Evolutionary conservation across 73 alveolate species (phyloP), one percentile per base, ranked within the genome.

Genomic region (Tetrahymena borealis): DNA sequence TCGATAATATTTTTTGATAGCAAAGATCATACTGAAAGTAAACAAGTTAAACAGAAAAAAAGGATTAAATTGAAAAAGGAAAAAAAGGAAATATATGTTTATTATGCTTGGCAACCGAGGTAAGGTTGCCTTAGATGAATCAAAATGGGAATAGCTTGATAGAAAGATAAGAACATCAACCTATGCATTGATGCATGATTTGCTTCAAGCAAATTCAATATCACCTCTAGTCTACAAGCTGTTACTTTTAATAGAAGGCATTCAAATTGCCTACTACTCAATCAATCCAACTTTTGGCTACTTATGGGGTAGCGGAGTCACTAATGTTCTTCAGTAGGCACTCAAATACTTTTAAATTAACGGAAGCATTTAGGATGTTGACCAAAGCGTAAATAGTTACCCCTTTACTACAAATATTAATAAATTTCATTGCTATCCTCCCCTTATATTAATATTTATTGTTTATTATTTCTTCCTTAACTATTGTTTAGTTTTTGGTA

Each of bases 131-230:
- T 60, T 60, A 60, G 95, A 93, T 41, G 95, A 93, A 60, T 93
- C 95, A 20, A 93, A 79, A 39, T 93, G 95, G 95, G 95, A 93
- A 38, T 41, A 91, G 38, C 39, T 93, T 38, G 95, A 93, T 38
- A 93, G 91, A 36, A 79, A 90, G 41, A 36, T 93, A 15, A 93
- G 91, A 35, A 93, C 95, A 32, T 93, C 93, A 90, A 93, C 92
- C 4, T 93, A 93, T 93, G 93, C 91, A 38, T 92, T 93, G 90
- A 93, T 91, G 35, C 95, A 93, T 85, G 95, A 93, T 79, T 90
- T 93, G 38, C 24, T 93, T 16, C 39, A 93, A 90, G 91, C 90
- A 39, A 20, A 93, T 13, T 91, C 91, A 79, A 40, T 91, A 78
- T 79, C 93, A 18, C 93, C 95, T 2, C 91, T 93, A 38, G 35